Conservation (phyloP, 2,329 filamentous ascomycete species). For the Cladosporium velox region DNA sequence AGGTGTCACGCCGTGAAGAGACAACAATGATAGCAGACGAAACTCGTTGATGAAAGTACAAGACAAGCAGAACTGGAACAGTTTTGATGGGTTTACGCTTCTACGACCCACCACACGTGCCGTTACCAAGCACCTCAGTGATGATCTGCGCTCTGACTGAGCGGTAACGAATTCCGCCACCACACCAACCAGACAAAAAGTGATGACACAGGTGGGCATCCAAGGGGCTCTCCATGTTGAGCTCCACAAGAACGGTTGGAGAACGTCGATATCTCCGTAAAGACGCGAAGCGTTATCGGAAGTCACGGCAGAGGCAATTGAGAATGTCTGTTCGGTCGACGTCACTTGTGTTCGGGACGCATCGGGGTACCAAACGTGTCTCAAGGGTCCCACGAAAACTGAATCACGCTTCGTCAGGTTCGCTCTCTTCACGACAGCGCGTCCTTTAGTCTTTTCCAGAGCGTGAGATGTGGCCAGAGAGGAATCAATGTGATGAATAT, state of each 20-base stretch:
- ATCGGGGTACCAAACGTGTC: background rate
- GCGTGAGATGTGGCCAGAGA: background rate
- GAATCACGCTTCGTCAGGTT: background rate
- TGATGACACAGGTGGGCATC: background rate
- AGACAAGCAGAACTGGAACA: background rate
- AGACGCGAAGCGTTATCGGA: constrained; percentile 7
- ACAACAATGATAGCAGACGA: background rate
- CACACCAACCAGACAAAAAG: background rate
- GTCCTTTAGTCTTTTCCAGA: background rate
- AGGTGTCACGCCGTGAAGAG: background rate
- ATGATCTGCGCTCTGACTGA: background rate
- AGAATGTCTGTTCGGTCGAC: background rate
- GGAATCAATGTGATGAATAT: background rate
- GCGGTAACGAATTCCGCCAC: background rate
- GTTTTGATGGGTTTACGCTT: background rate
- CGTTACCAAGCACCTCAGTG: background rate
- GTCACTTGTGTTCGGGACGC: background rate
- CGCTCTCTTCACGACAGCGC: background rate
- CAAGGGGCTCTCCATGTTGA: constrained; percentile 9
- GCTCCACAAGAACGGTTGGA: constrained; percentile 4
- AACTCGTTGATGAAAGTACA: background rate
- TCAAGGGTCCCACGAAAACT: background rate
- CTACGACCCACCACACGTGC: constrained; percentile 1
- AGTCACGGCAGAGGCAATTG: background rate
- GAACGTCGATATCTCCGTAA: background rate